Evolutionary conservation across 2,329 filamentous ascomycete species (phyloP).

Genomic region (Neopestalotiopsis sp.): DNA sequence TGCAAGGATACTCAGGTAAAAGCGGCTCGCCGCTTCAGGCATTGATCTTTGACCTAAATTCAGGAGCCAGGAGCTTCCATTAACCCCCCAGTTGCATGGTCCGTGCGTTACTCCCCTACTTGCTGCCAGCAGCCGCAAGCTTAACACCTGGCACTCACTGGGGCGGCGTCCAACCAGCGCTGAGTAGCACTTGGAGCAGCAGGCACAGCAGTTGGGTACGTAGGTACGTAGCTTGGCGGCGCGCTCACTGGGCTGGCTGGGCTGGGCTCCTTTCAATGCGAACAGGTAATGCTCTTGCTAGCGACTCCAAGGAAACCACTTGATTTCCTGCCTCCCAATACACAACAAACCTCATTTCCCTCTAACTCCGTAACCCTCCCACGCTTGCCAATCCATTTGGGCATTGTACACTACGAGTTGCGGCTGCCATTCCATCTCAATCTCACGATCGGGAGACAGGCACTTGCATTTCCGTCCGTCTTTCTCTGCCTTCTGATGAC

Average conservation of each 20-base stretch:
- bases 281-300: constrained; percentile 37
- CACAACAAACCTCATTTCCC: constrained; percentile 22
- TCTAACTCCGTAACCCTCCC: constrained; percentile 17
- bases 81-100: neutral
- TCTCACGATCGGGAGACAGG: constrained; percentile 24
- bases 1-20: neutral
- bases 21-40: neutral
- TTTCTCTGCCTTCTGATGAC: constrained; percentile 26
- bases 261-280: constrained; percentile 31
- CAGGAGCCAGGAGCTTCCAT: constrained; percentile 1
- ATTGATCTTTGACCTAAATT: neutral
- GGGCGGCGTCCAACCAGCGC: neutral
- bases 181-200: neutral
- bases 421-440: constrained; percentile 14
- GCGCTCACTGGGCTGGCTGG: neutral
- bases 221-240: neutral
- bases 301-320: constrained; percentile 29
- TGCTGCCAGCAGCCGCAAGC: constrained; percentile 22
- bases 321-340: constrained; percentile 25
- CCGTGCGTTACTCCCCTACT: neutral
- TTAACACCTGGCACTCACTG: constrained; percentile 12
- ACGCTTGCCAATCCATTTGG: constrained; percentile 12
- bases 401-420: constrained; percentile 30
- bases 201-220: neutral
- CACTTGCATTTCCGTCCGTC: constrained; percentile 25